Conservation (phyloP, 169 alveolate species). For the Cryptosporidium tyzzeri region DNA sequence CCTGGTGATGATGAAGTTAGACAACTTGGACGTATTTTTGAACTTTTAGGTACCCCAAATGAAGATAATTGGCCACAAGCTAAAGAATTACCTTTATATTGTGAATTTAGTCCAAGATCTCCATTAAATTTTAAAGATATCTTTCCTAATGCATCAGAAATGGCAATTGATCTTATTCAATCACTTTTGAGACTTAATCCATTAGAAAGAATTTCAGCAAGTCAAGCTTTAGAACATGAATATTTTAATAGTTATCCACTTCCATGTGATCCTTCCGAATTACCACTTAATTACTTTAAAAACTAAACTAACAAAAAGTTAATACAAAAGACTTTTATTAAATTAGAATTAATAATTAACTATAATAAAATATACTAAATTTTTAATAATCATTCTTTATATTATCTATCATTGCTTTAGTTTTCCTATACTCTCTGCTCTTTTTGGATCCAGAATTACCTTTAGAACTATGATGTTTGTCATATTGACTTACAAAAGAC, state of each 20-base stretch:
- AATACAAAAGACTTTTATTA: background rate
- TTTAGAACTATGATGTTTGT: constrained; percentile 42
- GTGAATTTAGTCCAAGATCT: constrained; percentile 66
- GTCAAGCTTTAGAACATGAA: constrained; percentile 85
- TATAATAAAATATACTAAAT: background rate
- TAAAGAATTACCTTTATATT: constrained; percentile 43
- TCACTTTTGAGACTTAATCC: constrained; percentile 83
- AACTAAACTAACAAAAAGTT: background rate
- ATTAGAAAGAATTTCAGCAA: constrained; percentile 86
- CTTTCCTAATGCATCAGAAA: constrained; percentile 65
- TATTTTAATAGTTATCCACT: constrained; percentile 80
- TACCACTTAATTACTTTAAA: constrained; percentile 38
- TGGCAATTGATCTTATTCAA: constrained; percentile 78
- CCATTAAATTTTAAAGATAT: constrained; percentile 39
- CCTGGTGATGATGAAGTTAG: constrained; percentile 90
- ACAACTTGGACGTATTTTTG: constrained; percentile 87
- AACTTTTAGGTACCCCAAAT: constrained; percentile 87
- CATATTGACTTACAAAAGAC: constrained; percentile 5
- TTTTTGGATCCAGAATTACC: constrained; percentile 63
- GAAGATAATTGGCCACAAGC: constrained; percentile 77
- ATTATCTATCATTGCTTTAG: constrained; percentile 66
- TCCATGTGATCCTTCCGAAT: constrained; percentile 70
- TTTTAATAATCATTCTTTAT: constrained; percentile 25
- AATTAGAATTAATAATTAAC: background rate
- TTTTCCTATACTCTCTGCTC: constrained; percentile 70